A percentile compares a stretch with the other conserved stretches of the same genome.
Evolutionary conservation across 1,284 basidiomycete species (phyloP).

Genomic region (Sporisorium graminicola): DNA sequence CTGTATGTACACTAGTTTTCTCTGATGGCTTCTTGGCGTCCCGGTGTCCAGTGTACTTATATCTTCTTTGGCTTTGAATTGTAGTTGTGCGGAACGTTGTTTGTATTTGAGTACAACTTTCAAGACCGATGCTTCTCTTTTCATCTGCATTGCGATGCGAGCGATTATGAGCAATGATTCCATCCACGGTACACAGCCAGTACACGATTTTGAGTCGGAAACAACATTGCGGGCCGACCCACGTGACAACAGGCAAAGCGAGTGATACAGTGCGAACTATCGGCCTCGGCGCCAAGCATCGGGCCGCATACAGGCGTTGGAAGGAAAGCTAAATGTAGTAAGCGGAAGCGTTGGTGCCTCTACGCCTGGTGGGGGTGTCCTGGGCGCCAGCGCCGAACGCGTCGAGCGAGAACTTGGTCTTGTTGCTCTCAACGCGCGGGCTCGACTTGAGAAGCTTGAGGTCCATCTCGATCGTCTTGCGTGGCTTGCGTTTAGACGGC

Average conservation of each 20-base stretch:
- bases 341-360: conserved; percentile 45
- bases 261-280: no score
- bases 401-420: conserved; percentile 22
- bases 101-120: neutral
- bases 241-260: no score
- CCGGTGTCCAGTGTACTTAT: conserved; percentile 10
- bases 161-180: no score
- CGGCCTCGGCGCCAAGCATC: no score
- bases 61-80: no score
- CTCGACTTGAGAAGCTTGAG: conserved; percentile 47
- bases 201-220: no score
- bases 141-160: no score
- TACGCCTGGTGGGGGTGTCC: conserved; percentile 31
- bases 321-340: conserved; percentile 38
- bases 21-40: neutral
- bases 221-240: neutral
- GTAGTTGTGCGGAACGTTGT: neutral
- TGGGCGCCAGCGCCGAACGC: neutral
- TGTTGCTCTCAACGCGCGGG: conserved; percentile 39
- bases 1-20: neutral
- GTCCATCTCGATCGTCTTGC: conserved; percentile 62
- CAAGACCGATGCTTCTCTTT: neutral
- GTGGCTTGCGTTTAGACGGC: conserved; percentile 29
- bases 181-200: no score
- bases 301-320: no score